These are phyloP conservation scores for Fraxinus paxiana DNA, from an alignment of 305 asterid species.

Conservation along the genomic window DNA sequence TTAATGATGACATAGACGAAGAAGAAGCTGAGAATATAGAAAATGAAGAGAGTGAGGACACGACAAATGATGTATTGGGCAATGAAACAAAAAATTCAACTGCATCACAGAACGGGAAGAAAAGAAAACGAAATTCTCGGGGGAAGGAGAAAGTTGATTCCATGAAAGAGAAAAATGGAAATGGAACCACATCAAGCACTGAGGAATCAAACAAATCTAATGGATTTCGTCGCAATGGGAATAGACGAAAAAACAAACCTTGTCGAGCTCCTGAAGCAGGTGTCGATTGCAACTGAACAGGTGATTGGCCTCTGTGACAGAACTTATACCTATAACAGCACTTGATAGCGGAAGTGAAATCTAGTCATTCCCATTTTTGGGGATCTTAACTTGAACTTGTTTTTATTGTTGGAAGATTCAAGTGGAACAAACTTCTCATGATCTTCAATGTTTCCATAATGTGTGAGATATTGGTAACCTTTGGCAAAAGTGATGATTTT, in stretches of 20 bases:
- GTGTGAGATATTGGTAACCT: not conserved
- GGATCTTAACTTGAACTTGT: not conserved
- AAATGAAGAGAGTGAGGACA: slow-evolving; percentile 15
- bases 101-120: slow-evolving; percentile 23
- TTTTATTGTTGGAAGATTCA: not conserved
- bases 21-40: slow-evolving; percentile 24
- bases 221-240: not conserved
- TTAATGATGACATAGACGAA: slow-evolving; percentile 24
- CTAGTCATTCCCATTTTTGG: not conserved
- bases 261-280: not conserved
- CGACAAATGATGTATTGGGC: slow-evolving; percentile 10
- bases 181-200: not conserved
- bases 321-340: not conserved
- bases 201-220: not conserved
- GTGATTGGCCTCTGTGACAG: not conserved
- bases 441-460: not conserved
- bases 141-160: slow-evolving; percentile 22
- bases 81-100: slow-evolving; percentile 14
- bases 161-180: slow-evolving; percentile 23
- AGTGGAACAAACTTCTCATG: not conserved
- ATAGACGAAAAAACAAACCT: not conserved
- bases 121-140: slow-evolving; percentile 16
- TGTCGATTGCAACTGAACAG: not conserved
- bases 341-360: not conserved
- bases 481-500: not conserved